A percentile compares a stretch with the other conserved stretches of the same genome.
These are phyloP conservation scores for Tylopilus felleus DNA, from an alignment of 768 basidiomycete genomes.

Conservation along the genomic window DNA sequence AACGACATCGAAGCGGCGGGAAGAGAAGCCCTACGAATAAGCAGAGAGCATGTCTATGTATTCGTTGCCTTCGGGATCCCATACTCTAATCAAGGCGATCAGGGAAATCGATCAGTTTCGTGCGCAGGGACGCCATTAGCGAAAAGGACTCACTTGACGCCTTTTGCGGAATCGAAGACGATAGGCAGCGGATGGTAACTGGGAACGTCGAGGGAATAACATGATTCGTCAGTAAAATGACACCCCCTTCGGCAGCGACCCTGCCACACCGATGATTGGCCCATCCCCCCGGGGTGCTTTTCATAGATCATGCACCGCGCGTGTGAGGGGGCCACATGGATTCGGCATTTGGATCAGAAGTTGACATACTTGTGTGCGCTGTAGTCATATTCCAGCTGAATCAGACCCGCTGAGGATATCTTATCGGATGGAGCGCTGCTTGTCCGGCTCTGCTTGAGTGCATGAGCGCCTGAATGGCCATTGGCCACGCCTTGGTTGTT, in stretches of 20 bases:
- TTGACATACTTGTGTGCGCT: constrained; percentile 84
- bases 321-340: constrained; percentile 17
- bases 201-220: constrained; percentile 42
- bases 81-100: constrained; percentile 49
- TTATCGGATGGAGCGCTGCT: constrained; percentile 13
- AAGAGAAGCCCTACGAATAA: constrained; percentile 69
- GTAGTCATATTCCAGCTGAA: constrained; percentile 76
- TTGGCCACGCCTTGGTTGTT: constrained; percentile 1
- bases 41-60: constrained; percentile 99
- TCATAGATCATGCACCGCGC: constrained; percentile 10
- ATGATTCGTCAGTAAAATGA: constrained; percentile 32
- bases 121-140: constrained; percentile 17
- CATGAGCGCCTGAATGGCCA: constrained; percentile 11
- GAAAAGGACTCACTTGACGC: constrained; percentile 75
- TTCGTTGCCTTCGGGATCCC: constrained; percentile 92
- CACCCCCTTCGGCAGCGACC: constrained; percentile 8
- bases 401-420: constrained; percentile 64
- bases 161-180: constrained; percentile 87
- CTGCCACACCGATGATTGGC: constrained; percentile 16
- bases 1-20: background rate
- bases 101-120: background rate
- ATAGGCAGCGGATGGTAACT: constrained; percentile 96
- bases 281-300: constrained; percentile 3
- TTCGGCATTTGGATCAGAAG: background rate
- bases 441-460: constrained; percentile 16